phyloP scores from a whole-genome alignment of 1,284 basidiomycete species.

The Cutaneotrichosporon sp. region DNA sequence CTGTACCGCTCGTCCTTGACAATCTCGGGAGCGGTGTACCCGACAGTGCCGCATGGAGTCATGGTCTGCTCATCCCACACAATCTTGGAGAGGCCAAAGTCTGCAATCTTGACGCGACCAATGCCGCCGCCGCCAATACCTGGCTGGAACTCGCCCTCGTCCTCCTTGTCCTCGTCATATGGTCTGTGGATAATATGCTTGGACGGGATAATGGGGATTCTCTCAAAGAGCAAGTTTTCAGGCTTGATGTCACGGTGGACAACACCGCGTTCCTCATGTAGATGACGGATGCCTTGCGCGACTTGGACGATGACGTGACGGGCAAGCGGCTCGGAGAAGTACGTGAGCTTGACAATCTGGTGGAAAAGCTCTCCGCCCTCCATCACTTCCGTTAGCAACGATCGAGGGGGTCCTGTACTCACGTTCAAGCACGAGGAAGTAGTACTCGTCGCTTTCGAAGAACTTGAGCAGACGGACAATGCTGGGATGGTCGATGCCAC shows the following conservation, averaged over 20 bases:
- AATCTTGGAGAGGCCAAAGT: conserved; percentile 96
- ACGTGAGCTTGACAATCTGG: conserved; percentile 98
- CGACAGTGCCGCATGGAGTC: conserved; percentile 98
- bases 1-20: conserved; percentile 99
- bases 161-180: conserved; percentile 98
- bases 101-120: conserved; percentile 96
- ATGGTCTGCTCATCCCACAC: conserved; percentile 99
- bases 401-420: conserved; percentile 38
- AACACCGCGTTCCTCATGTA: conserved; percentile 96
- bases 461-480: conserved; percentile 87
- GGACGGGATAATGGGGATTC: conserved; percentile 87
- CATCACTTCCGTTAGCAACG: conserved; percentile 60
- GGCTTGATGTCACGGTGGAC: conserved; percentile 92
- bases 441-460: conserved; percentile 86
- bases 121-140: conserved; percentile 95
- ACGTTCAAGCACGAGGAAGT: conserved; percentile 92
- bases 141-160: conserved; percentile 91
- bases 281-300: conserved; percentile 87
- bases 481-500: conserved; percentile 80
- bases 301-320: conserved; percentile 97
- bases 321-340: conserved; percentile 91
- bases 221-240: conserved; percentile 92
- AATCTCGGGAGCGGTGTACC: conserved; percentile 98
- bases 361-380: conserved; percentile 98
- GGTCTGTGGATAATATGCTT: conserved; percentile 69